A percentile compares a stretch with the other conserved stretches of the same genome.
phyloP scores from a whole-genome alignment of 352 stramenopile species.

The Thalassiosira hispida region DNA sequence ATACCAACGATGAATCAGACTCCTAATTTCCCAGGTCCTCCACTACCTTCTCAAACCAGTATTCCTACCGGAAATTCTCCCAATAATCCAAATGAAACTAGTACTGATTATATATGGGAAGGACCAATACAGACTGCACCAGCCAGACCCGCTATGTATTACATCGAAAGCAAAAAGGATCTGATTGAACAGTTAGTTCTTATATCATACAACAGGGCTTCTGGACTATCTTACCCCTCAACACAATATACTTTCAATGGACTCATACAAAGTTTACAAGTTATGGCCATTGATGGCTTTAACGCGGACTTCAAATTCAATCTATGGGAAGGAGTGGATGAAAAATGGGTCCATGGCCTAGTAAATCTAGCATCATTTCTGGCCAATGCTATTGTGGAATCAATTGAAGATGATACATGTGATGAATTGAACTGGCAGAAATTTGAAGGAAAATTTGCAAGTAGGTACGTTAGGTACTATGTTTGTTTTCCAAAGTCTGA shows the following conservation, averaged over 20 bases:
- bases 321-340: constrained; percentile 15
- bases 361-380: constrained; percentile 55
- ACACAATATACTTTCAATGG: constrained; percentile 35
- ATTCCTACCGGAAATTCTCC: too few species aligned
- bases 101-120: too few species aligned
- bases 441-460: too few species aligned
- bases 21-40: too few species aligned
- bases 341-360: constrained; percentile 27
- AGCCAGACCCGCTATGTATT: neutral
- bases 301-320: constrained; percentile 23
- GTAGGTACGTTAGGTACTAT: constrained; percentile 18
- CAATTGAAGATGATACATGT: too few species aligned
- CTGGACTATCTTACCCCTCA: constrained; percentile 27
- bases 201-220: constrained; percentile 7
- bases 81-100: too few species aligned
- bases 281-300: constrained; percentile 28
- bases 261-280: constrained; percentile 11
- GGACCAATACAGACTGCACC: neutral
- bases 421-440: too few species aligned
- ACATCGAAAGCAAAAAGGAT: constrained; percentile 5
- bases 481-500: too few species aligned
- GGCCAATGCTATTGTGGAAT: too few species aligned
- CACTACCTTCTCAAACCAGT: too few species aligned
- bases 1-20: too few species aligned
- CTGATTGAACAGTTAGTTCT: constrained; percentile 37